Conservation (phyloP, 176 grass and related monocot genomes). For the Guadua angustifolia region DNA sequence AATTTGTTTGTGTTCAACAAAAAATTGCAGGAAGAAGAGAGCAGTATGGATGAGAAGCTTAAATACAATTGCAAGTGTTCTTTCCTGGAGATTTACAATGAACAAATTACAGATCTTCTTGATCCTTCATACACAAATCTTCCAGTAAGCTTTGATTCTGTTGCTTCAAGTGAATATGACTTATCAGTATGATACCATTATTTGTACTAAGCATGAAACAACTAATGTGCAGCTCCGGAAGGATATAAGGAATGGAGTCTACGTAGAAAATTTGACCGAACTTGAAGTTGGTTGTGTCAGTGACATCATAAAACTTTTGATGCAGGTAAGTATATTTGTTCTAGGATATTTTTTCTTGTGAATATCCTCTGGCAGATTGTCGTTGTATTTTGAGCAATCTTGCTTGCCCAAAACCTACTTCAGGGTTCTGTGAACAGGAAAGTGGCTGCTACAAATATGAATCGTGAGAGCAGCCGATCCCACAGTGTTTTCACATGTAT, state of each 20-base stretch:
- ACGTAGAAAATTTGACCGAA: conserved; percentile 96
- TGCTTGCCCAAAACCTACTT: conserved; percentile 24
- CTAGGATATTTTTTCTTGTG: conserved; percentile 27
- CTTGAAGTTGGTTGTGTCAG: conserved; percentile 76
- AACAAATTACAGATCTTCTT: conserved; percentile 98
- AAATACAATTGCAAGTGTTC: conserved; percentile 97
- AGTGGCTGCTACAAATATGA: conserved; percentile 96
- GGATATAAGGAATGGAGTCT: conserved; percentile 76
- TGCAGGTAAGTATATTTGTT: conserved; percentile 59
- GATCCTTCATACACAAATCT: conserved; percentile 88
- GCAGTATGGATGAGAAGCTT: conserved; percentile 95
- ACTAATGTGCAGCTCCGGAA: conserved; percentile 73
- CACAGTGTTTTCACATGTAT: conserved; percentile 97
- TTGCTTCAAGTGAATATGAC: conserved; percentile 35
- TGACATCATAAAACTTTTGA: conserved; percentile 88
- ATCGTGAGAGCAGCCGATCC: conserved; percentile 87
- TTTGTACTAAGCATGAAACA: conserved; percentile 26
- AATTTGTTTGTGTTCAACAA: conserved; percentile 10
- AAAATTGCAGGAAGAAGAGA: conserved; percentile 86
- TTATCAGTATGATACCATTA: conserved; percentile 17
- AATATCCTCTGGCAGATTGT: conserved; percentile 18
- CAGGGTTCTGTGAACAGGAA: conserved; percentile 94
- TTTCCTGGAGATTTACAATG: conserved; percentile 98
- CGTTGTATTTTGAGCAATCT: conserved; percentile 15
- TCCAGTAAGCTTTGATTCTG: conserved; percentile 57